Percentiles rank a stretch among this genome's conserved stretches.
phyloP scores from a whole-genome alignment of 1,284 basidiomycete genomes.

The Sporisorium exsertum region DNA sequence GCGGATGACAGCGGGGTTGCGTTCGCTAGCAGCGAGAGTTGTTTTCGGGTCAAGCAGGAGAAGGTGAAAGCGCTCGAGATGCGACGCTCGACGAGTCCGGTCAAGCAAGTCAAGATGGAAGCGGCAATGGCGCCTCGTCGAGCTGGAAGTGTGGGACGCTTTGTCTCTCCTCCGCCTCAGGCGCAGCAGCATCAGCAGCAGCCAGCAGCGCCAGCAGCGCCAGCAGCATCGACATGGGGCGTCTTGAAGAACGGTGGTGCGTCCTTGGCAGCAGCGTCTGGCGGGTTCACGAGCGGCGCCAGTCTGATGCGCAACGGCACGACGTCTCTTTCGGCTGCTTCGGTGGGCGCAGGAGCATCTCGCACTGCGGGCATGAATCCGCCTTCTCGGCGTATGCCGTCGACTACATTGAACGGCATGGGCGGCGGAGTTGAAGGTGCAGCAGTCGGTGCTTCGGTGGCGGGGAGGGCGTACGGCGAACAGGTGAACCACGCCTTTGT shows the following conservation, averaged over 20 bases:
- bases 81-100: slow-evolving; percentile 40
- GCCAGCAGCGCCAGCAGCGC: neutral
- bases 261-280: neutral
- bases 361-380: neutral
- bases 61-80: slow-evolving; percentile 20
- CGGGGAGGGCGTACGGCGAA: slow-evolving; percentile 18
- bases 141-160: slow-evolving; percentile 46
- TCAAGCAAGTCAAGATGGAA: slow-evolving; percentile 45
- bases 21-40: neutral
- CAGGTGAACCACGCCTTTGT: slow-evolving; percentile 20
- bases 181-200: neutral
- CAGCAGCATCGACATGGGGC: neutral
- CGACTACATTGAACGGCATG: slow-evolving; percentile 14
- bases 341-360: slow-evolving; percentile 3
- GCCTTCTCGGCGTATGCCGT: slow-evolving; percentile 7
- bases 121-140: slow-evolving; percentile 20
- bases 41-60: slow-evolving; percentile 25
- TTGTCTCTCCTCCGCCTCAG: slow-evolving; percentile 39
- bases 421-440: neutral
- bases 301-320: slow-evolving; percentile 29
- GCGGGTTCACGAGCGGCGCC: slow-evolving; percentile 7
- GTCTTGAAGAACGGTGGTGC: neutral
- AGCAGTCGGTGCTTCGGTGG: neutral
- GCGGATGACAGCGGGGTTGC: slow-evolving; percentile 48
- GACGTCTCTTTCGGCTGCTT: slow-evolving; percentile 23